Evolutionary conservation across 2,329 filamentous ascomycete genomes (phyloP).

Genomic region (Pseudogymnoascus sp.): DNA sequence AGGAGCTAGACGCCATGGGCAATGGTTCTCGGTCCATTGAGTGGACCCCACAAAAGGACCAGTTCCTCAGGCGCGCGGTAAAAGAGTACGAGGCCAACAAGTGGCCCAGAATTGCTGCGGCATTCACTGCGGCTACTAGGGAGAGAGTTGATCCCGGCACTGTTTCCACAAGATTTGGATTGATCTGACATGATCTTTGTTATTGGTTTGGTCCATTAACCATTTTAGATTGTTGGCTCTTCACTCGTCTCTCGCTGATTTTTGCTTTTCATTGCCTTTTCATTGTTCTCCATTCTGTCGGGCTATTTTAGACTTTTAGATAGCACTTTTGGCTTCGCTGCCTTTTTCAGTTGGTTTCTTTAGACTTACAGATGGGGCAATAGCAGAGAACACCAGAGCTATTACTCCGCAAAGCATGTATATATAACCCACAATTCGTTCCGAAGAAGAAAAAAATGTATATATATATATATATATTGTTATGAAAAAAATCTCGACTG

Average conservation of each 20-base stretch:
- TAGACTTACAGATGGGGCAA: background rate
- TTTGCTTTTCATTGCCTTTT: background rate
- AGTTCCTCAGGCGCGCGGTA: slow-evolving; percentile 11
- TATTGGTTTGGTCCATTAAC: background rate
- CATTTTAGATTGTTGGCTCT: background rate
- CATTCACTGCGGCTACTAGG: slow-evolving; percentile 16
- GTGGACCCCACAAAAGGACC: slow-evolving; percentile 19
- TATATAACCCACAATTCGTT: background rate
- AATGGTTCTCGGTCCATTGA: slow-evolving; percentile 1
- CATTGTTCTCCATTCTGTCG: background rate
- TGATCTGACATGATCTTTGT: slow-evolving; percentile 13
- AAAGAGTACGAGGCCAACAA: slow-evolving; percentile 17
- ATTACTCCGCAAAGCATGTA: background rate
- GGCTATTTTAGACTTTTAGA: background rate
- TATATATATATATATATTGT: background rate
- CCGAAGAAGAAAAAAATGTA: background rate
- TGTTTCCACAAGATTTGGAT: slow-evolving; percentile 12
- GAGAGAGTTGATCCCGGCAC: slow-evolving; percentile 12
- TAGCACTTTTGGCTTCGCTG: background rate
- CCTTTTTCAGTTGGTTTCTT: background rate
- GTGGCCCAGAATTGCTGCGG: slow-evolving; percentile 20
- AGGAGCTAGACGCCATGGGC: slow-evolving; percentile 10
- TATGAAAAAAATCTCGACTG: background rate
- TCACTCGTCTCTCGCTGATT: background rate
- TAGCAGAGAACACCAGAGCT: background rate